Evolutionary conservation across 1,284 basidiomycete species (phyloP).

Genomic region (Stygiomarasmius scandens): DNA sequence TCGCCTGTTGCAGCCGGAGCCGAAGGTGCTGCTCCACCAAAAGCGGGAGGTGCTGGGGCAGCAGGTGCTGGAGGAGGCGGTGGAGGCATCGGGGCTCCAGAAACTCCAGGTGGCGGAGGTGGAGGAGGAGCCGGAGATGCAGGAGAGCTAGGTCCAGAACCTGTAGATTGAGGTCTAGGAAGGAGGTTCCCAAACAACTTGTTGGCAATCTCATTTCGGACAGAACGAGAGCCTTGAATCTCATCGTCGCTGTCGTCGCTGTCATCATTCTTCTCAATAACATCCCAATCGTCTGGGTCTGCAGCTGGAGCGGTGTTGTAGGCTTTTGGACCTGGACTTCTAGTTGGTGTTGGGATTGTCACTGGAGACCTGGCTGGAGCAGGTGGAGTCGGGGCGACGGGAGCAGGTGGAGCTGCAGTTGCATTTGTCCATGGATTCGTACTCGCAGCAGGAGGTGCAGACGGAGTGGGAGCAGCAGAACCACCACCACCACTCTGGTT

Average conservation of each 20-base stretch:
- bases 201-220: slow-evolving; percentile 74
- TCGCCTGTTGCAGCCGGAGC: slow-evolving; percentile 48
- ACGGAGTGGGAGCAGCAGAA: slow-evolving; percentile 32
- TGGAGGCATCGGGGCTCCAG: too few species aligned
- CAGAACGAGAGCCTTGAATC: slow-evolving; percentile 61
- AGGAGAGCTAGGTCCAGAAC: slow-evolving; percentile 18
- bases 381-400: slow-evolving; percentile 21
- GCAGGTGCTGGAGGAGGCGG: slow-evolving; percentile 38
- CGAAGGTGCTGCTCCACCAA: slow-evolving; percentile 35
- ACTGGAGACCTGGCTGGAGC: slow-evolving; percentile 29
- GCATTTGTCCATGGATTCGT: slow-evolving; percentile 65
- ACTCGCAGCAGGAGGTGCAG: slow-evolving; percentile 39
- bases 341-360: slow-evolving; percentile 43
- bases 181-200: slow-evolving; percentile 66
- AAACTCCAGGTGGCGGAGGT: slow-evolving; percentile 33
- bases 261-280: slow-evolving; percentile 73
- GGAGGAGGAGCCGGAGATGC: slow-evolving; percentile 27
- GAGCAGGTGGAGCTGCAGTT: slow-evolving; percentile 37
- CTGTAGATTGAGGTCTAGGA: slow-evolving; percentile 47
- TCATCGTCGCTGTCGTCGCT: slow-evolving; percentile 84
- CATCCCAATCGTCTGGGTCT: slow-evolving; percentile 87
- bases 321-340: slow-evolving; percentile 46
- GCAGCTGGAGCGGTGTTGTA: slow-evolving; percentile 69
- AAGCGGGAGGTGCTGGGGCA: slow-evolving; percentile 35
- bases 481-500: slow-evolving; percentile 44